A percentile compares a stretch with the other conserved stretches of the same genome.
phyloP scores from a whole-genome alignment of 371 early-diverging fungal species.

The Syncephalastrum racemosum region DNA sequence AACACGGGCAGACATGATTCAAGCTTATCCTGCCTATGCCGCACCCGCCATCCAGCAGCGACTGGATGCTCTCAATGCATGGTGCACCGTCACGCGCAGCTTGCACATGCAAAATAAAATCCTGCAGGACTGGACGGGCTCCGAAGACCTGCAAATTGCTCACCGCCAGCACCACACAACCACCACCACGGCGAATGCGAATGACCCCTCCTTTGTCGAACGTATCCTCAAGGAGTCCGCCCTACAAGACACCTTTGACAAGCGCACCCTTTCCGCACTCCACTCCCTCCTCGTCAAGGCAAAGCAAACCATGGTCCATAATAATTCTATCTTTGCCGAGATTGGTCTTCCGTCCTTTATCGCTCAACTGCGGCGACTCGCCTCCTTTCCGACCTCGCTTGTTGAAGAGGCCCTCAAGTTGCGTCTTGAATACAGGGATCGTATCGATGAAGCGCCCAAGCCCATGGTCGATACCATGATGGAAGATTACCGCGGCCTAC shows the following conservation, averaged over 20 bases:
- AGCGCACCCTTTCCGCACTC: slow-evolving; percentile 64
- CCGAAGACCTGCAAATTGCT: slow-evolving; percentile 63
- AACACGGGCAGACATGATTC: slow-evolving; percentile 62
- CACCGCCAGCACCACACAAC: slow-evolving; percentile 19
- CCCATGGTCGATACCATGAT: slow-evolving; percentile 77
- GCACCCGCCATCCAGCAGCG: slow-evolving; percentile 64
- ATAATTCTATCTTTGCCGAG: slow-evolving; percentile 57
- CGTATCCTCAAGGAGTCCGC: slow-evolving; percentile 81
- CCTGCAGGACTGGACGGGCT: slow-evolving; percentile 83
- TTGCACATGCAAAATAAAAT: slow-evolving; percentile 72
- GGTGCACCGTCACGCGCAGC: slow-evolving; percentile 76
- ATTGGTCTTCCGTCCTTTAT: slow-evolving; percentile 72
- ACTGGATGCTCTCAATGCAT: slow-evolving; percentile 75
- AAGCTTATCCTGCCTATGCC: slow-evolving; percentile 72
- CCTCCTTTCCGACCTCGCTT: slow-evolving; percentile 76
- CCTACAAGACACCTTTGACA: slow-evolving; percentile 77
- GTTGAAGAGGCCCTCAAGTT: slow-evolving; percentile 78
- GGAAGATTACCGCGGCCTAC: slow-evolving; percentile 75
- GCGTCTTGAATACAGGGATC: slow-evolving; percentile 70
- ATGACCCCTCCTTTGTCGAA: slow-evolving; percentile 75
- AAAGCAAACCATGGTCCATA: slow-evolving; percentile 65
- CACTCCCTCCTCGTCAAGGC: slow-evolving; percentile 57
- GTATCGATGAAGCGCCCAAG: slow-evolving; percentile 65
- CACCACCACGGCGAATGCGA: slow-evolving; percentile 4
- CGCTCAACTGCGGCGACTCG: slow-evolving; percentile 63